Conservation (phyloP, 495 filamentous ascomycete genomes). For the Hypoxylon perforatum region DNA sequence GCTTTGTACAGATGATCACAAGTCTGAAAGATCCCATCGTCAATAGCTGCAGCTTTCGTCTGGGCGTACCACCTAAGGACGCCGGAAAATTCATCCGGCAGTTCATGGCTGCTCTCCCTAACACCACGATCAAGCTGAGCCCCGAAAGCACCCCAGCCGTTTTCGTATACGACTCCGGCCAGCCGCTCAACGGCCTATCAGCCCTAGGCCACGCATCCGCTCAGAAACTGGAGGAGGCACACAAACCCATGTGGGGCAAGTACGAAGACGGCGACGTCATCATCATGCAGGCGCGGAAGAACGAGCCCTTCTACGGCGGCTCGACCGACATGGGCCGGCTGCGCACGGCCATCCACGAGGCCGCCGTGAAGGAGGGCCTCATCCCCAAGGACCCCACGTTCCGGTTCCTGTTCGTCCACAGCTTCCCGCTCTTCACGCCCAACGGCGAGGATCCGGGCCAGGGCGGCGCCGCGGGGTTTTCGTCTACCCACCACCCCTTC, state of each 20-base stretch:
- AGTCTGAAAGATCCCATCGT: constrained; percentile 70
- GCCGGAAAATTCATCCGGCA: constrained; percentile 69
- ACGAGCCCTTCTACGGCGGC: constrained; percentile 69
- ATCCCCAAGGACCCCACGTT: constrained; percentile 66
- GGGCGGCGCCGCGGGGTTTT: constrained; percentile 80
- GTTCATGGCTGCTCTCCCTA: constrained; percentile 75
- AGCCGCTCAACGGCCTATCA: constrained; percentile 78
- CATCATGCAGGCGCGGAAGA: constrained; percentile 79
- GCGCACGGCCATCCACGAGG: constrained; percentile 74
- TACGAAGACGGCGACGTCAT: constrained; percentile 77
- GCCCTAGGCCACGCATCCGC: constrained; percentile 77
- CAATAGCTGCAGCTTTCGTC: constrained; percentile 74
- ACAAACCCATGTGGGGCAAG: constrained; percentile 22
- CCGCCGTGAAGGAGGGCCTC: constrained; percentile 68
- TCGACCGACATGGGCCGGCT: constrained; percentile 85
- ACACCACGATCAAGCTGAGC: constrained; percentile 67
- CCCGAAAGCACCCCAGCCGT: constrained; percentile 78
- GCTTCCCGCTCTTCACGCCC: constrained; percentile 92
- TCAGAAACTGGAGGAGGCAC: constrained; percentile 21
- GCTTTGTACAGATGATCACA: constrained; percentile 79
- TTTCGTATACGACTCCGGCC: constrained; percentile 74
- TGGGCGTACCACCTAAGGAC: constrained; percentile 50
- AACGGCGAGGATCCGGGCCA: constrained; percentile 77
- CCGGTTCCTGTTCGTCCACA: constrained; percentile 82
- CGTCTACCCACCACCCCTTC: constrained; percentile 95